A percentile compares a stretch with the other conserved stretches of the same genome.
Conservation (phyloP, 805 yeast genomes). For the Candida maltosa region DNA sequence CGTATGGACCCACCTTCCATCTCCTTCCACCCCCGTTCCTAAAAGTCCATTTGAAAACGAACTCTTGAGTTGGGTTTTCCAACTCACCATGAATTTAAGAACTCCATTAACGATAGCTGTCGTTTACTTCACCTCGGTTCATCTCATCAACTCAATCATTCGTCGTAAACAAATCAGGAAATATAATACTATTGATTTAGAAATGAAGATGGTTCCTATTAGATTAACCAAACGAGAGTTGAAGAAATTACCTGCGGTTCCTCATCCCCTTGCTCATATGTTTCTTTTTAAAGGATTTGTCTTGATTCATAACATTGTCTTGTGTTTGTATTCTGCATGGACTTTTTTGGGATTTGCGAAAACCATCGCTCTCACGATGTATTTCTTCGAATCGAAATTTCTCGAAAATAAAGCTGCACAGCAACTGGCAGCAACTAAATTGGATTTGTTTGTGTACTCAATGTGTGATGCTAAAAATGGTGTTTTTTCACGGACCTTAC, state of each 20-base stretch:
- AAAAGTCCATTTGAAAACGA: conserved; percentile 31
- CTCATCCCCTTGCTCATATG: conserved; percentile 45
- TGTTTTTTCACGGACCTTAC: conserved; percentile 37
- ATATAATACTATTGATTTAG: conserved; percentile 18
- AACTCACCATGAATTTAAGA: conserved; percentile 42
- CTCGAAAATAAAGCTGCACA: conserved; percentile 2
- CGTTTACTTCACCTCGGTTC: conserved; percentile 57
- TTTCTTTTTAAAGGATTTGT: conserved; percentile 51
- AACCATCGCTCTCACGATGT: conserved; percentile 43
- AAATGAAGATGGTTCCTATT: background rate
- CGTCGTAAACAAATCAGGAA: conserved; percentile 42
- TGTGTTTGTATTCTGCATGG: conserved; percentile 69
- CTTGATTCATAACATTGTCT: conserved; percentile 56
- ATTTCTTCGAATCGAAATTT: conserved; percentile 6
- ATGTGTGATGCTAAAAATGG: conserved; percentile 61
- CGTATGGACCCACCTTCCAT: conserved; percentile 26
- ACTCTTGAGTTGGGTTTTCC: conserved; percentile 32
- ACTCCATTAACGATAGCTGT: conserved; percentile 59
- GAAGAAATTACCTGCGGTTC: conserved; percentile 50
- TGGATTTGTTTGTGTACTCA: conserved; percentile 53
- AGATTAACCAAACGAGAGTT: conserved; percentile 15
- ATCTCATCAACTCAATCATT: conserved; percentile 46
- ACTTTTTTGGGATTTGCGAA: conserved; percentile 64
- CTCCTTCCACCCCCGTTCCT: conserved; percentile 26
- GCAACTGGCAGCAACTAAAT: too few relatives aligned